Base-by-base conservation (phyloP, 495 filamentous ascomycete species). In the Trichoderma erinaceum region DNA sequence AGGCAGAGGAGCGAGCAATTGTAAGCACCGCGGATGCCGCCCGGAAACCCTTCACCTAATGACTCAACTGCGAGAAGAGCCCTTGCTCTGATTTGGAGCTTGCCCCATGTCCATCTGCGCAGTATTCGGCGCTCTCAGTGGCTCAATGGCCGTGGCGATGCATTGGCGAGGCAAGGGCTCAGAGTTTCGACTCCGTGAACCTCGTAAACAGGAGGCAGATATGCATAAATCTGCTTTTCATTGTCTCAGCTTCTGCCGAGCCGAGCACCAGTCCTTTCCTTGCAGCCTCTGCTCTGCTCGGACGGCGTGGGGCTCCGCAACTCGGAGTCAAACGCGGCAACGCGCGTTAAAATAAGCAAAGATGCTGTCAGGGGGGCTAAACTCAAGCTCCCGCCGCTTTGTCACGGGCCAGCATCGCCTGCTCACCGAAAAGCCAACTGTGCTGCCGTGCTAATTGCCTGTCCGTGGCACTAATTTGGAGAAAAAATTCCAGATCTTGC, bases 1-100 rank as follows among this genome's bases (percentile, higher is more conserved):
- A 29, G 35, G 2, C 29, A 29, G 35, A 38, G 35, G 3, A 38
- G 35, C 35, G 35, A 46, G 43, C 10, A 46, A 46, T 46, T 46
- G 43, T 18, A 46, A 46, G 48, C 48, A 21, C 48, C 48, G 48
- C 48, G 48, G 48, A 52, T 52, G 48, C 48, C 48, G 48, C 48
- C 48, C 48, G 48, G 48, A 52, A 52, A 52, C 48, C 48, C 48
- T 52, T 52, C 21, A 21, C 21, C 35, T 6, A 38, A 38, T 38
- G 35, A 38, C 35, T 38, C 35, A 38, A 38, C 35, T 38, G 35
- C 35, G 35, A 10, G 35, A 38, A 38, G 35, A 38, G 35, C 35
- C 35, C 48, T 23, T n/a, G 48, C 48, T 38, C 35, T 38, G 35
- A 6, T 7, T 38, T 38, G 35, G 35, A 38, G 35, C 8, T 10